Evolutionary conservation across 148 eudicot species (phyloP), one percentile per base, ranked within the genome.

Genomic region (Cornus controversa): DNA sequence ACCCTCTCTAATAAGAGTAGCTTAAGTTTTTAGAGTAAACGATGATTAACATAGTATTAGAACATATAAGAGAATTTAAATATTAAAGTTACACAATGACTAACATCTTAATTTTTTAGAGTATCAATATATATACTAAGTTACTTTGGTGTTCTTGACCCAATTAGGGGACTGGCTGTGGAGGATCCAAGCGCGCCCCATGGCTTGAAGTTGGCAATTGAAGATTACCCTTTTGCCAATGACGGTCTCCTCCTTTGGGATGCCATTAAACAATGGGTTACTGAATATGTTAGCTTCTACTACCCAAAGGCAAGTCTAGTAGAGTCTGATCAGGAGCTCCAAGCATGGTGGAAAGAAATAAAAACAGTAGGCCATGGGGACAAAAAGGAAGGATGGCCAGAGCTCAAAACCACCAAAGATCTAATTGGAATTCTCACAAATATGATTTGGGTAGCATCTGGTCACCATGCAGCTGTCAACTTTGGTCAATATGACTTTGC

Each of bases 381-480:
- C 66, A 92, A 89, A 67, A 92, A 92, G 66, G 90, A 94, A 34
- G 90, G 98, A 97, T 94, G 98, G 97, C 94, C 97, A 0, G 42
- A 28, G 24, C 85, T 94, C n/a, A 69, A 86, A 6, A 90, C 88
- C 23, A 77, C 58, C 0, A 58, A 74, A 0, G 92, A 88, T 72
- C 84, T 94, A 2, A 77, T 87, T 5, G 77, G 77, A 13, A 84
- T 92, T 67, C 64, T 91, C 25, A 89, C 92, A 45, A 92, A 76
- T 24, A 92, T 94, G 58, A 91, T 88, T 6, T 94, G 98, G 98
- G 90, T 91, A 14, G 27, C 89, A 11, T 92, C 95, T 2, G 95
- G 93, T 22, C 97, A 94, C 86, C 98, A 94, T 67, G 86, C 97
- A 0, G 96, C 98, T 0, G 92, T 92, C 31, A 92, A 91, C 86